Conservation (phyloP, 768 basidiomycete genomes). For the Pulveroboletus ravenelii region DNA sequence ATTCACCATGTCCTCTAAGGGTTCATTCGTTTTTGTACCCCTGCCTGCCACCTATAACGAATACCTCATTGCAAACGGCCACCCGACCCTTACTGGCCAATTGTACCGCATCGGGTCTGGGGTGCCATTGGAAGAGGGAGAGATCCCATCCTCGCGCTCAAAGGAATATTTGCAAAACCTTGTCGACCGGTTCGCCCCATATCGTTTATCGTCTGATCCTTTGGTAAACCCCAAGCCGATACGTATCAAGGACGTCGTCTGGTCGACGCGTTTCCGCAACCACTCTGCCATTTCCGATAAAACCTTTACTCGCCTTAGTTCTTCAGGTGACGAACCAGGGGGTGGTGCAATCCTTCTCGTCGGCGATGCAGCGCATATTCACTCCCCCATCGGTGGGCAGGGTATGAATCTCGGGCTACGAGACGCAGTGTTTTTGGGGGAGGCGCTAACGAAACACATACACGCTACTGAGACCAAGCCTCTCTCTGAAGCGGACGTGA, state of each 20-base stretch:
- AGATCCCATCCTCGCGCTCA: slow-evolving; percentile 36
- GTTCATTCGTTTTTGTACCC: slow-evolving; percentile 13
- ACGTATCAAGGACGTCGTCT: slow-evolving; percentile 36
- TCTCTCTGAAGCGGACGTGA: slow-evolving; percentile 24
- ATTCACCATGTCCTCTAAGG: background rate
- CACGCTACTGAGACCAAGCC: slow-evolving; percentile 10
- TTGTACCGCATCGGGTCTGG: slow-evolving; percentile 42
- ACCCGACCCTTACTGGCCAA: background rate
- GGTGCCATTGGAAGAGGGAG: slow-evolving; percentile 34
- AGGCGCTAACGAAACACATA: slow-evolving; percentile 37
- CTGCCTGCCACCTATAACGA: slow-evolving; percentile 17
- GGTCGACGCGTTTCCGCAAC: slow-evolving; percentile 46
- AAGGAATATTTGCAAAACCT: slow-evolving; percentile 42
- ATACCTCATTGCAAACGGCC: slow-evolving; percentile 14
- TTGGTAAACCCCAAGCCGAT: slow-evolving; percentile 33
- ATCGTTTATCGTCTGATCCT: slow-evolving; percentile 33
- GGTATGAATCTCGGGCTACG: slow-evolving; percentile 58
- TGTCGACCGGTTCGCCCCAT: slow-evolving; percentile 39
- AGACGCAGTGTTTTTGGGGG: slow-evolving; percentile 45
- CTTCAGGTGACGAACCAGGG: slow-evolving; percentile 1
- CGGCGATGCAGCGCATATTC: slow-evolving; percentile 50
- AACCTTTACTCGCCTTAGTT: slow-evolving; percentile 32
- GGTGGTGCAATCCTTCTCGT: slow-evolving; percentile 28
- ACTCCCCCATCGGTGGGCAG: slow-evolving; percentile 53
- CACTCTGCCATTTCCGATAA: slow-evolving; percentile 42